A percentile compares a stretch with the other conserved stretches of the same genome.
Conservation (phyloP, 306 rosid species). For the Cyclanthera cordifolia region DNA sequence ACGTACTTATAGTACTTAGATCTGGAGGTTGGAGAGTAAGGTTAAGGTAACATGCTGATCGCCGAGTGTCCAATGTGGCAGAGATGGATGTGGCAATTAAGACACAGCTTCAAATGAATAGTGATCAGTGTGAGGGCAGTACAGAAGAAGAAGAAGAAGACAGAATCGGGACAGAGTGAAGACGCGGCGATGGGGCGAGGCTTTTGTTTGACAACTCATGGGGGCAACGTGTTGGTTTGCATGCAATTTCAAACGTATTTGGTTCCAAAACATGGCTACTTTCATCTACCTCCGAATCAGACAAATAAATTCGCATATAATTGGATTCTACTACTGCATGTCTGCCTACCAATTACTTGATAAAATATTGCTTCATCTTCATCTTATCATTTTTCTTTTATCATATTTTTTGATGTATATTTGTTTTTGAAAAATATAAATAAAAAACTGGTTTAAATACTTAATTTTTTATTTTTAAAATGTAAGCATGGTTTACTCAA, state of each 20-base stretch:
- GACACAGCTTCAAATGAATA: not conserved
- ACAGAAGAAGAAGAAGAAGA: not conserved
- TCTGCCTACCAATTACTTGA: not conserved
- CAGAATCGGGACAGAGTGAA: not conserved
- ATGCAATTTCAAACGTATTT: not conserved
- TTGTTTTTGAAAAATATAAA: no score
- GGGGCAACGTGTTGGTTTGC: not conserved
- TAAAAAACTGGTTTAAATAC: no score
- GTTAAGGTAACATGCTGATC: slow-evolving; percentile 21
- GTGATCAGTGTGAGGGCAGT: no score
- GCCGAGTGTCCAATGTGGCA: slow-evolving; percentile 26
- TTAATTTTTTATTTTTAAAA: no score
- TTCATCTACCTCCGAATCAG: no score
- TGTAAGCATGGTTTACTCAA: no score
- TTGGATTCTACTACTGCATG: not conserved
- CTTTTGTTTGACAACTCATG: not conserved
- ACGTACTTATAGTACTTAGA: not conserved
- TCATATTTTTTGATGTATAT: no score
- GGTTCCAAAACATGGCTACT: not conserved
- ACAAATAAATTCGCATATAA: not conserved
- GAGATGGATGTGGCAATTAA: not conserved
- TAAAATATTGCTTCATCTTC: not conserved
- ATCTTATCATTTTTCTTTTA: no score
- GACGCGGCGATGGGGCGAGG: slow-evolving; percentile 1
- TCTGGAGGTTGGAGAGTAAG: slow-evolving; percentile 3